Percentiles rank a stretch among this genome's conserved stretches.
Conservation (phyloP, 306 rosid species). For the Prosopis cineraria region DNA sequence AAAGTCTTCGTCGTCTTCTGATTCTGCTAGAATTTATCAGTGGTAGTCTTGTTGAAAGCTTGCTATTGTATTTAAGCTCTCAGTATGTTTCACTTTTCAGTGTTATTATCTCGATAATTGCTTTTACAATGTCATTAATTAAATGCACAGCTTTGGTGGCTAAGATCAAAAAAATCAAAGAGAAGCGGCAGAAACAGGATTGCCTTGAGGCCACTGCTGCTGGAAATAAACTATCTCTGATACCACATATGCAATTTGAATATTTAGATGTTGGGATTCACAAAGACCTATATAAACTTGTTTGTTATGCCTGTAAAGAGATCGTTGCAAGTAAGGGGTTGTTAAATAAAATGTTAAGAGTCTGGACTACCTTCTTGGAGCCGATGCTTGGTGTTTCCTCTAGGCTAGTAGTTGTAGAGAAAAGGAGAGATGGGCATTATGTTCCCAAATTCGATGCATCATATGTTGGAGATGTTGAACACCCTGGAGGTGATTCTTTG, state of each 20-base stretch:
- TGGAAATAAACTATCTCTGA: conserved; percentile 68
- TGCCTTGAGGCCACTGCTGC: conserved; percentile 74
- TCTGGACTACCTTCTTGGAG: conserved; percentile 84
- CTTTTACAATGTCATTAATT: conserved; percentile 26
- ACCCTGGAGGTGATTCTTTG: conserved; percentile 50
- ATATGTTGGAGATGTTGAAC: conserved; percentile 58
- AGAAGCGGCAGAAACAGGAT: conserved; percentile 77
- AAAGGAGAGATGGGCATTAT: conserved; percentile 46
- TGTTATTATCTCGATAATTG: conserved; percentile 22
- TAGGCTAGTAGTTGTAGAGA: conserved; percentile 61
- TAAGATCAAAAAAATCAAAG: conserved; percentile 89
- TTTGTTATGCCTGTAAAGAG: conserved; percentile 80
- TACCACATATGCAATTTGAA: conserved; percentile 83
- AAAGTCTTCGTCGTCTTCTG: not conserved
- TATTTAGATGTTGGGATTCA: conserved; percentile 71
- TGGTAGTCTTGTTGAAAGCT: not conserved
- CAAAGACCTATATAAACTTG: conserved; percentile 84
- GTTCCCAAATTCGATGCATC: conserved; percentile 47
- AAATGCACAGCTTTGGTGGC: conserved; percentile 69
- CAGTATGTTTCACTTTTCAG: not conserved
- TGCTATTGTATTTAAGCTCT: not conserved
- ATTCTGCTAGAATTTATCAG: not conserved
- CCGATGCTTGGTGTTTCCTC: conserved; percentile 84
- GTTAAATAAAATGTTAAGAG: conserved; percentile 71
- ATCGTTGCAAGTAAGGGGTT: conserved; percentile 69